Evolutionary conservation across 192 early-diverging fungal species (phyloP).

Genomic region (Entomortierella parvispora): DNA sequence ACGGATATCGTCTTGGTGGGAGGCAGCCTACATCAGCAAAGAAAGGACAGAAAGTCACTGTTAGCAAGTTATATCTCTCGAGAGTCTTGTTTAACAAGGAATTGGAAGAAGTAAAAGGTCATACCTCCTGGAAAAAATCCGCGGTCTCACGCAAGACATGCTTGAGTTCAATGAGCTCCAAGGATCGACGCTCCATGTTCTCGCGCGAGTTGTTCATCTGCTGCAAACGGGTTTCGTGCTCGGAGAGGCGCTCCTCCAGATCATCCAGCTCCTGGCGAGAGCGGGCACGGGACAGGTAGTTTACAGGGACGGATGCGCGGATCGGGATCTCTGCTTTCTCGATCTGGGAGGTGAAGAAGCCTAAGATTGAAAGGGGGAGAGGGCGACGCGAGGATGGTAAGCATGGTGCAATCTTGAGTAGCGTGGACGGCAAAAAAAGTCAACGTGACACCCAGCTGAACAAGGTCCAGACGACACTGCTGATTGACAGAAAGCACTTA

Average conservation of each 20-base stretch:
- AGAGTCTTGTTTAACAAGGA: conserved; percentile 1
- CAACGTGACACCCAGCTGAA: neutral
- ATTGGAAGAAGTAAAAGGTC: neutral
- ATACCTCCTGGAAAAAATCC: conserved; percentile 84
- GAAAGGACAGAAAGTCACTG: too few relatives aligned
- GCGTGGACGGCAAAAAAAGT: neutral
- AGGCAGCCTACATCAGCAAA: conserved; percentile 48
- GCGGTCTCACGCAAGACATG: conserved; percentile 94
- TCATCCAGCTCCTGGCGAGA: conserved; percentile 96
- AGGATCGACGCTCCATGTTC: conserved; percentile 86
- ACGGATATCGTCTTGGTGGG: conserved; percentile 58
- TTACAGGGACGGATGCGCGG: conserved; percentile 55
- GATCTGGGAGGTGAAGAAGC: conserved; percentile 86
- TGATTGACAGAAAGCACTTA: conserved; percentile 54
- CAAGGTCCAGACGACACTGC: neutral
- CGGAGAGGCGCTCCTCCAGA: conserved; percentile 83
- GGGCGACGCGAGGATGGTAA: neutral
- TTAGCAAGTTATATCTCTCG: neutral
- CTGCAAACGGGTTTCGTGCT: conserved; percentile 85
- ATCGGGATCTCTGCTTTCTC: conserved; percentile 83
- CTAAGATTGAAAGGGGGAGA: conserved; percentile 48
- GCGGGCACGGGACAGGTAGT: conserved; percentile 68
- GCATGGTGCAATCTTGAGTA: neutral
- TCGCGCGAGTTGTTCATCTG: conserved; percentile 93
- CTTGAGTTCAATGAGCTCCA: conserved; percentile 92